phyloP scores from a whole-genome alignment of 345 rosid genomes.

The Kernera saxatilis region DNA sequence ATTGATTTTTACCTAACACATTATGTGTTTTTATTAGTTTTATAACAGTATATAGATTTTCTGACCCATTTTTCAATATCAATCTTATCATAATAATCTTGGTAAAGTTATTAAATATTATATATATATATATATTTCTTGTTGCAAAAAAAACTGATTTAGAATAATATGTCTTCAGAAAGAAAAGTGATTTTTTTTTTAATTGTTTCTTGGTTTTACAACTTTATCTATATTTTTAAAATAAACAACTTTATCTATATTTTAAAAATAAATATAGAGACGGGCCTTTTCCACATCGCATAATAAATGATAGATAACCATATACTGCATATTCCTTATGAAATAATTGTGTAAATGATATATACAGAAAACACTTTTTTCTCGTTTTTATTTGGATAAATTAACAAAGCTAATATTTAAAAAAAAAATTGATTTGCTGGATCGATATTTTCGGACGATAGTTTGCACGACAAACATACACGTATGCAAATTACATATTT shows the following conservation, averaged over 20 bases:
- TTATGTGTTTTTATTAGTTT: no score
- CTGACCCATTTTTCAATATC: not conserved
- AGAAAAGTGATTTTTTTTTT: not conserved
- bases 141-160: not conserved
- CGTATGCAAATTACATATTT: not conserved
- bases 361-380: not conserved
- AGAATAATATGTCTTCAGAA: not conserved
- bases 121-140: no score
- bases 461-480: not conserved
- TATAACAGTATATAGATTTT: no score
- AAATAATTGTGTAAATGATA: not conserved
- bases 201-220: not conserved
- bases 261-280: not conserved
- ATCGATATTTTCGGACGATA: not conserved
- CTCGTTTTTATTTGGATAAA: not conserved
- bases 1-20: no score
- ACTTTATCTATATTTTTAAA: no score
- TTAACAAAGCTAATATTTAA: not conserved
- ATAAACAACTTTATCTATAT: no score
- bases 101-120: not conserved
- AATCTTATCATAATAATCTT: not conserved
- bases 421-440: not conserved
- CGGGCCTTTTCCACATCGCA: no score
- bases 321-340: not conserved
- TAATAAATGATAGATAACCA: not conserved